Evolutionary conservation across 345 rosid species (phyloP).

Genomic region (Gossypium australe): DNA sequence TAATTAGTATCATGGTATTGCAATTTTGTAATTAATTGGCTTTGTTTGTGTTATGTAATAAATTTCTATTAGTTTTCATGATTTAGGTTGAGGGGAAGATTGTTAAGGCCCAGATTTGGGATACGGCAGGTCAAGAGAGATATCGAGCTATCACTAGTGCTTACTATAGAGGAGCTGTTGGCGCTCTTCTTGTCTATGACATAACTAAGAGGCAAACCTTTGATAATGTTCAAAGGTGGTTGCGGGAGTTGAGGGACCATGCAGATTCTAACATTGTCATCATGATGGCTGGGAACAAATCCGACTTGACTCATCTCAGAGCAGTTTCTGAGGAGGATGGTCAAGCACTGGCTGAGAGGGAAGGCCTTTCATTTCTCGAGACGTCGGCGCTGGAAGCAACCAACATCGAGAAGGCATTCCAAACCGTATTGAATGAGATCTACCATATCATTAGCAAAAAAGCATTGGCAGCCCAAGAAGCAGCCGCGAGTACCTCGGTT

Average conservation of each 20-base stretch:
- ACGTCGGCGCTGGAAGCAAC: slow-evolving; percentile 70
- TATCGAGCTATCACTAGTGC: slow-evolving; percentile 69
- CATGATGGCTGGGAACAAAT: slow-evolving; percentile 78
- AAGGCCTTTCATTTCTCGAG: slow-evolving; percentile 67
- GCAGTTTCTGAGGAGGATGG: slow-evolving; percentile 60
- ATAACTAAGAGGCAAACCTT: slow-evolving; percentile 77
- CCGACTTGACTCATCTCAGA: slow-evolving; percentile 64
- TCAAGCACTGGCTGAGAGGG: slow-evolving; percentile 49
- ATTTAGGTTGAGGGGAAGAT: slow-evolving; percentile 73
- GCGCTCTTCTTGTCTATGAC: slow-evolving; percentile 75
- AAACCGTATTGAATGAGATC: slow-evolving; percentile 54
- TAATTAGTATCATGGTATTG: not conserved
- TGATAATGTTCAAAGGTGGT: slow-evolving; percentile 62
- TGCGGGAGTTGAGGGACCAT: slow-evolving; percentile 67
- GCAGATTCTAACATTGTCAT: slow-evolving; percentile 77
- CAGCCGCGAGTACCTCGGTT: slow-evolving; percentile 36
- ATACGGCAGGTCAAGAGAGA: slow-evolving; percentile 78
- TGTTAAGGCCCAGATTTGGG: slow-evolving; percentile 87
- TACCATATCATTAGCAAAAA: slow-evolving; percentile 68
- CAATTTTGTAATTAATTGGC: not conserved
- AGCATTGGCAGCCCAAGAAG: slow-evolving; percentile 66
- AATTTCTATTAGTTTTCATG: not conserved
- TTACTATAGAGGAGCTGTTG: slow-evolving; percentile 77
- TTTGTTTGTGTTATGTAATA: not conserved
- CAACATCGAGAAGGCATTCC: slow-evolving; percentile 69